Evolutionary conservation across 1,284 basidiomycete species (phyloP), one percentile per base, ranked within the genome.

Genomic region (Pisolithus thermaeus): DNA sequence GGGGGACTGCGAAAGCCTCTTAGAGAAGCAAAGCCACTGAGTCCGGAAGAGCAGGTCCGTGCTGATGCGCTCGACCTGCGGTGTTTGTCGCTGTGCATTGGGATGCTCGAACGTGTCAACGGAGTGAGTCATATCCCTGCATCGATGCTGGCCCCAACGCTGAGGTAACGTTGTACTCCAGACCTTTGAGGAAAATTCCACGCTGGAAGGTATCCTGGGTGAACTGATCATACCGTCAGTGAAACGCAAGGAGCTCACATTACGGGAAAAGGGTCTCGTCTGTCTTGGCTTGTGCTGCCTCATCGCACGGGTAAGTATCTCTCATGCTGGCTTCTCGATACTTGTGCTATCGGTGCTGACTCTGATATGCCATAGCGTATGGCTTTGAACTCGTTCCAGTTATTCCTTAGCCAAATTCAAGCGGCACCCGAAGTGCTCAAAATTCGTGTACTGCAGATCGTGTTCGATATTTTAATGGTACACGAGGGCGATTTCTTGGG

Each of bases 151-250:
- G 14, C 30, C 22, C 18, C 22, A 18, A 9, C 32, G 14, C 18
- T 23, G 39, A 20, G n/a, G 7, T n/a, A 22, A 22, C 22, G 12
- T 38, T 28, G 22, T 32, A 42, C 38, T 35, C 61, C 20, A 92
- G 87, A 87, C 83, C 1, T 85, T 98, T 55, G 91, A 96, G 64
- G 94, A 97, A 60, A 96, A 98, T 69, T 92, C 92, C 2, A 94
- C 91, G 0, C 75, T 98, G 44, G 89, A 96, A 63, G 96, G 96
- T 32, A 80, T 98, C 36, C 74, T 98, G 2, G 81, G 85, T 2
- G 92, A 97, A 61, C 74, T 98, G 23, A 92, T 98, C 59, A 82
- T 97, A 30, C 96, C 96, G 0, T 84, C 92, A 1, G 90, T 98
- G 32, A 85, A 87, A 61, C 81, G 90, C 56, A 96, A 94, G 68